Percentiles rank a stretch among this genome's conserved stretches.
These are phyloP conservation scores for Lactarius evosmus DNA, from an alignment of 768 basidiomycete species.

Conservation along the genomic window DNA sequence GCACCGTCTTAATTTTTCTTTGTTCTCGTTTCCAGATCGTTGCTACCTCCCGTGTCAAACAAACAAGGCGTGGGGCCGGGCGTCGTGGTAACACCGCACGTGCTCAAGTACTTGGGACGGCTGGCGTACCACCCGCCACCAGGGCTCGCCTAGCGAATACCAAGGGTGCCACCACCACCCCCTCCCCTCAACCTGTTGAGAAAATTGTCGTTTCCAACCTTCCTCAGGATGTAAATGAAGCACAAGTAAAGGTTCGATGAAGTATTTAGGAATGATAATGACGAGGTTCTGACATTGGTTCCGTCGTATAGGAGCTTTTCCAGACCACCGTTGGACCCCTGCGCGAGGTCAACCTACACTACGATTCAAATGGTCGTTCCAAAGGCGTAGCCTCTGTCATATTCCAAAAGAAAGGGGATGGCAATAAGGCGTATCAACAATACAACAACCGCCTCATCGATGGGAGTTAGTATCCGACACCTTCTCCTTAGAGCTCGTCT, in stretches of 20 bases:
- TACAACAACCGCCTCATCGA: constrained; percentile 99
- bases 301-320: constrained; percentile 77
- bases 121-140: constrained; percentile 45
- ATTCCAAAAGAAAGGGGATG: constrained; percentile 86
- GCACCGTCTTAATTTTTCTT: constrained; percentile 29
- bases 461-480: constrained; percentile 94
- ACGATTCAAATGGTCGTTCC: constrained; percentile 80
- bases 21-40: constrained; percentile 53
- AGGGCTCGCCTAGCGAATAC: constrained; percentile 50
- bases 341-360: constrained; percentile 78
- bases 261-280: neutral
- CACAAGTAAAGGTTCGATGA: constrained; percentile 79
- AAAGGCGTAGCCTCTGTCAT: constrained; percentile 87
- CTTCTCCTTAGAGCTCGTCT: constrained; percentile 36
- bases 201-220: constrained; percentile 98
- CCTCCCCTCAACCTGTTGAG: constrained; percentile 50
- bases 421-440: constrained; percentile 84
- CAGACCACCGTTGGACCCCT: constrained; percentile 84
- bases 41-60: constrained; percentile 46
- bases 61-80: constrained; percentile 41
- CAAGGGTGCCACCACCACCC: constrained; percentile 37
- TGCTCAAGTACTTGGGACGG: constrained; percentile 56
- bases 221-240: constrained; percentile 88
- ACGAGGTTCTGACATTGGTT: neutral
- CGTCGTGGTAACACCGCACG: constrained; percentile 48